Percentiles rank a stretch among this genome's conserved stretches.
Evolutionary conservation across 2,329 filamentous ascomycete genomes (phyloP).

Genomic region (Colletotrichum sp.): DNA sequence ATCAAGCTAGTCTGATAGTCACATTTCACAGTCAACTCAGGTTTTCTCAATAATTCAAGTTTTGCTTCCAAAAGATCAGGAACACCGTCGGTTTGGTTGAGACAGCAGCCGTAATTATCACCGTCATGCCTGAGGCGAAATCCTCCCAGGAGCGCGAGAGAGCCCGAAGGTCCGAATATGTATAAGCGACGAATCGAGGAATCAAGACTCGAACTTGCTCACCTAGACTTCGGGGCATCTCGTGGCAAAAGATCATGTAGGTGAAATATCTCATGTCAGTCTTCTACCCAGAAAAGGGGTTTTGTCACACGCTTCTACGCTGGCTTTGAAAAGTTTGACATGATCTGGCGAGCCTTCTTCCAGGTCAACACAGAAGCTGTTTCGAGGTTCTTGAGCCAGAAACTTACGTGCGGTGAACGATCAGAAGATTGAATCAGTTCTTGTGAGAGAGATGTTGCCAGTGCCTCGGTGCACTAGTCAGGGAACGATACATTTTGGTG

Average conservation of each 20-base stretch:
- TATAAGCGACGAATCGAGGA: not conserved
- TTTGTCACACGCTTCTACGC: no score
- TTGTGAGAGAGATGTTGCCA: no score
- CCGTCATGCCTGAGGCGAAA: accelerated
- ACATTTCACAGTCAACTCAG: not conserved
- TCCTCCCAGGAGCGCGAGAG: accelerated
- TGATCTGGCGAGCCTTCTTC: accelerated
- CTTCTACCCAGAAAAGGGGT: no score
- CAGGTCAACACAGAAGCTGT: no score
- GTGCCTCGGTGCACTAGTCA: no score
- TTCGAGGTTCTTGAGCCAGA: no score
- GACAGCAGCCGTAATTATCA: not conserved
- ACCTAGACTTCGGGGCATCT: not conserved
- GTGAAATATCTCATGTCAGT: not conserved
- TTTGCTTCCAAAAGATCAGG: not conserved
- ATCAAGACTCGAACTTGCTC: accelerated
- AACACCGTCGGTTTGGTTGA: not conserved
- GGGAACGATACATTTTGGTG: no score
- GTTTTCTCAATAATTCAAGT: not conserved
- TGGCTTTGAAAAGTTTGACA: accelerated
- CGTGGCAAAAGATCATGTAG: not conserved
- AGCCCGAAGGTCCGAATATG: accelerated
- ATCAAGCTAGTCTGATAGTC: not conserved
- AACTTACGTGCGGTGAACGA: no score
- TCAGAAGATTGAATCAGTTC: no score